Evolutionary conservation across 345 rosid genomes (phyloP).

Genomic region (Bretschneidera sinensis): DNA sequence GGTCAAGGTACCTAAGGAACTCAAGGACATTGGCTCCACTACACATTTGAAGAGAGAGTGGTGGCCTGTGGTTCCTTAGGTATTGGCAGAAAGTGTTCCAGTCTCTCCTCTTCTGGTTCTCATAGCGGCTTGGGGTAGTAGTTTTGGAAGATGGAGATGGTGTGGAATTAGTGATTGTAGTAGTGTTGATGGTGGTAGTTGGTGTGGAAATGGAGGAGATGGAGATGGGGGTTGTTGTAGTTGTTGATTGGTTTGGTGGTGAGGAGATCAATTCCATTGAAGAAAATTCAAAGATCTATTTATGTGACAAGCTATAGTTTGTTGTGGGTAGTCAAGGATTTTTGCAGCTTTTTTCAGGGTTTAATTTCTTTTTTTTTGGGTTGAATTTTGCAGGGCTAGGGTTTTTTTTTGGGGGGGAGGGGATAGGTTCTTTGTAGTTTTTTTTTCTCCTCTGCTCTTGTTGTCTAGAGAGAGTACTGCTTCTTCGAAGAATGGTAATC

Average conservation of each 20-base stretch:
- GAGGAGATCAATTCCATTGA: slow-evolving; percentile 42
- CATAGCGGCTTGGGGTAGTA: slow-evolving; percentile 65
- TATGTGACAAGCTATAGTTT: too few relatives aligned
- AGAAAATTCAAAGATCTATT: not conserved
- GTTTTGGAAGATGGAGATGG: slow-evolving; percentile 33
- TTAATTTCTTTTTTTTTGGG: too few relatives aligned
- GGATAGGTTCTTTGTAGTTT: too few relatives aligned
- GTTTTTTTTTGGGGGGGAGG: too few relatives aligned
- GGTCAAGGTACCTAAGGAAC: slow-evolving; percentile 72
- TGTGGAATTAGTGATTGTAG: slow-evolving; percentile 7
- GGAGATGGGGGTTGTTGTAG: not conserved
- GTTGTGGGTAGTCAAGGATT: not conserved
- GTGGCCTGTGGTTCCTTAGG: slow-evolving; percentile 75
- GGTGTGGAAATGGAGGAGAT: slow-evolving; percentile 11
- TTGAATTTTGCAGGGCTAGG: too few relatives aligned
- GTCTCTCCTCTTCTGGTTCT: slow-evolving; percentile 82
- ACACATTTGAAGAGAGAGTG: slow-evolving; percentile 62
- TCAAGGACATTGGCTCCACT: slow-evolving; percentile 89
- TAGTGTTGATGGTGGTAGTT: slow-evolving; percentile 8
- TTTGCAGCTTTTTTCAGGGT: not conserved
- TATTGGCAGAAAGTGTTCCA: slow-evolving; percentile 95
- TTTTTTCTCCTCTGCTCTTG: not conserved
- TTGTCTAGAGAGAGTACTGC: not conserved
- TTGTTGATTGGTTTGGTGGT: slow-evolving; percentile 10
- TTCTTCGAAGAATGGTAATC: not conserved